Conservation (phyloP, 768 basidiomycete species). For the Filobasidium floriforme region DNA sequence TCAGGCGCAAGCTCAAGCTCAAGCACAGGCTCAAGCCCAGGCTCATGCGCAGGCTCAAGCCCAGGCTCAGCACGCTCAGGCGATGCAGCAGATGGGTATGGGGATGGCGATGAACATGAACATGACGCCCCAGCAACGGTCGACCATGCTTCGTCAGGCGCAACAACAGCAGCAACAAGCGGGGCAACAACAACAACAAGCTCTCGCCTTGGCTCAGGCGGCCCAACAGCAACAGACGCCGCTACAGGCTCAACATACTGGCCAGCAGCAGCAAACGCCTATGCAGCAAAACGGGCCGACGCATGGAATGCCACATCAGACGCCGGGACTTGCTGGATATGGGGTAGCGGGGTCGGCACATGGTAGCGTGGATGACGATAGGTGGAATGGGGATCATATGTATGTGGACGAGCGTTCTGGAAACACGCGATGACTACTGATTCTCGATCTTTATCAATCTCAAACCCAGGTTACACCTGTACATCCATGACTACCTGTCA, state of each 20-base stretch:
- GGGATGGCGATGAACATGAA: constrained; percentile 11
- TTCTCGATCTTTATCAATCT: background rate
- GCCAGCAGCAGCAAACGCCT: constrained; percentile 1
- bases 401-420: constrained; percentile 4
- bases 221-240: constrained; percentile 10
- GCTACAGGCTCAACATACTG: constrained; percentile 7
- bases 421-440: background rate
- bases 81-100: constrained; percentile 2
- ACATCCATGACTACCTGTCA: constrained; percentile 45
- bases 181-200: constrained; percentile 4
- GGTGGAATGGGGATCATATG: constrained; percentile 20
- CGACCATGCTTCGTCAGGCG: background rate
- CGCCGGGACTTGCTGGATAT: constrained; percentile 7
- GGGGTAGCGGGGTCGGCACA: background rate
- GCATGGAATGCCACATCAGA: background rate
- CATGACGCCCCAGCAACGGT: constrained; percentile 3
- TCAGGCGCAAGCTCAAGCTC: constrained; percentile 2
- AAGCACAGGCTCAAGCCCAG: constrained; percentile 5
- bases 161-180: constrained; percentile 3
- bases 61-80: constrained; percentile 2
- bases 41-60: constrained; percentile 6
- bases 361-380: background rate
- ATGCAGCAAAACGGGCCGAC: background rate
- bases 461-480: constrained; percentile 41
- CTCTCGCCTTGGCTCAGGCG: background rate